These are phyloP conservation scores for Thelonectria olida DNA, from an alignment of 2,329 filamentous ascomycete genomes.

Conservation along the genomic window DNA sequence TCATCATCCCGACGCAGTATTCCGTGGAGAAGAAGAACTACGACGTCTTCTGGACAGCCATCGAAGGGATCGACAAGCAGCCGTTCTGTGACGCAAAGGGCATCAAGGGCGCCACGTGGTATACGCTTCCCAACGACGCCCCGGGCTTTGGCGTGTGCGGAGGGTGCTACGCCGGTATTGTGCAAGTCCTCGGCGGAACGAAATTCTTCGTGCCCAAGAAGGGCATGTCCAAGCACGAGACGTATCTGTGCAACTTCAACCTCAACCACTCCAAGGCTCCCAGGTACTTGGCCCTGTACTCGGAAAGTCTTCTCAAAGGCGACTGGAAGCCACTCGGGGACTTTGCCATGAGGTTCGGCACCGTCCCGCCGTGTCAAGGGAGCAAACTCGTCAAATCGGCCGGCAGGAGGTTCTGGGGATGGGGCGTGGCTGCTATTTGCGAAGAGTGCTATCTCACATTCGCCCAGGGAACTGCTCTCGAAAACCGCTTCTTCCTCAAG, in stretches of 20 bases:
- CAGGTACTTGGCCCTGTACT: conserved; percentile 33
- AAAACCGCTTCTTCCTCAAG: conserved; percentile 41
- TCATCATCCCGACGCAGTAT: conserved; percentile 42
- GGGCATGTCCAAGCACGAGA: conserved; percentile 22
- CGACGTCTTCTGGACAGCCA: conserved; percentile 46
- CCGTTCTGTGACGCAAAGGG: conserved; percentile 44
- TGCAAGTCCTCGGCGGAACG: conserved; percentile 42
- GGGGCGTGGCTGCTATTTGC: conserved; percentile 47
- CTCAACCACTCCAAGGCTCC: conserved; percentile 39
- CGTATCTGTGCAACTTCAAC: conserved; percentile 47
- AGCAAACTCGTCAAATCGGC: conserved; percentile 18
- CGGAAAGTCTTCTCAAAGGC: conserved; percentile 42
- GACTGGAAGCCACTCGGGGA: conserved; percentile 37
- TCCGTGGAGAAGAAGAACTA: conserved; percentile 43
- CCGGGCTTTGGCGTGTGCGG: conserved; percentile 47
- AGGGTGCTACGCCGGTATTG: conserved; percentile 45
- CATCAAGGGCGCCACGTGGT: conserved; percentile 44
- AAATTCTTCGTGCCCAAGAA: conserved; percentile 42
- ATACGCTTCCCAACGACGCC: conserved; percentile 44
- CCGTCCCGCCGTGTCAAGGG: conserved; percentile 40
- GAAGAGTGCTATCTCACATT: conserved; percentile 49
- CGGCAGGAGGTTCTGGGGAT: conserved; percentile 47
- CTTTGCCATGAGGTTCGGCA: conserved; percentile 42
- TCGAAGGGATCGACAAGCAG: conserved; percentile 38
- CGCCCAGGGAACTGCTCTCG: conserved; percentile 40